A percentile compares a stretch with the other conserved stretches of the same genome.
These are phyloP conservation scores for Dittrichia graveolens DNA, from an alignment of 129 eudicot species.

Conservation along the genomic window DNA sequence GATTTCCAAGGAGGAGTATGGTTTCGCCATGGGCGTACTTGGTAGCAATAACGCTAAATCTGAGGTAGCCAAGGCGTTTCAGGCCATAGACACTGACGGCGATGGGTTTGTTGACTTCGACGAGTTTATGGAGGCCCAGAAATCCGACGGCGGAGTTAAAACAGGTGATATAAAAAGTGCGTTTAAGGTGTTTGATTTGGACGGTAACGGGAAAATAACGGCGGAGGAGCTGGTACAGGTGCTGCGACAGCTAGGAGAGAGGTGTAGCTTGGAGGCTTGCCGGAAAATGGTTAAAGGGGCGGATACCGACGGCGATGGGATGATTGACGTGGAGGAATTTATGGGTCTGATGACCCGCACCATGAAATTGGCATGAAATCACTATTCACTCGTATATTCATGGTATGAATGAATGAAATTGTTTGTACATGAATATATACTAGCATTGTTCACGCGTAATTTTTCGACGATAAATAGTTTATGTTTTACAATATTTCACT, in stretches of 20 bases:
- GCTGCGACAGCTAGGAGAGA: constrained; percentile 59
- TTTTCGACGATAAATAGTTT: no score
- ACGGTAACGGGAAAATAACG: constrained; percentile 61
- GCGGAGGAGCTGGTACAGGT: constrained; percentile 59
- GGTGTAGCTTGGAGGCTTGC: constrained; percentile 51
- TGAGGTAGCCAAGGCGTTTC: constrained; percentile 42
- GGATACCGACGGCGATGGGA: constrained; percentile 57
- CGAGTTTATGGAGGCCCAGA: constrained; percentile 50
- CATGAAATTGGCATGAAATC: constrained; percentile 32
- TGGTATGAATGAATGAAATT: neutral
- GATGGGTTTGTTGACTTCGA: constrained; percentile 58
- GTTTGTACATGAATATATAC: no score
- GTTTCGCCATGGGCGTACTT: constrained; percentile 28
- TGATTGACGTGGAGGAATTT: constrained; percentile 52
- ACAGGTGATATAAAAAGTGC: constrained; percentile 49
- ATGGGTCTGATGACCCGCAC: constrained; percentile 48
- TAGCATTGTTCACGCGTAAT: no score
- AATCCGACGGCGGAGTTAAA: constrained; percentile 38
- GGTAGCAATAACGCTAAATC: constrained; percentile 27
- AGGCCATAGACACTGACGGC: constrained; percentile 44
- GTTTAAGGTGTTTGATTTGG: constrained; percentile 56
- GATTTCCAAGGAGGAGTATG: constrained; percentile 57
- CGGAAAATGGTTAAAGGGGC: constrained; percentile 58
- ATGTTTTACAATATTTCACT: no score
- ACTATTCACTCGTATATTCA: neutral